These are phyloP conservation scores for Verticillium albo-atrum DNA, from an alignment of 2,329 filamentous ascomycete species.

Conservation along the genomic window DNA sequence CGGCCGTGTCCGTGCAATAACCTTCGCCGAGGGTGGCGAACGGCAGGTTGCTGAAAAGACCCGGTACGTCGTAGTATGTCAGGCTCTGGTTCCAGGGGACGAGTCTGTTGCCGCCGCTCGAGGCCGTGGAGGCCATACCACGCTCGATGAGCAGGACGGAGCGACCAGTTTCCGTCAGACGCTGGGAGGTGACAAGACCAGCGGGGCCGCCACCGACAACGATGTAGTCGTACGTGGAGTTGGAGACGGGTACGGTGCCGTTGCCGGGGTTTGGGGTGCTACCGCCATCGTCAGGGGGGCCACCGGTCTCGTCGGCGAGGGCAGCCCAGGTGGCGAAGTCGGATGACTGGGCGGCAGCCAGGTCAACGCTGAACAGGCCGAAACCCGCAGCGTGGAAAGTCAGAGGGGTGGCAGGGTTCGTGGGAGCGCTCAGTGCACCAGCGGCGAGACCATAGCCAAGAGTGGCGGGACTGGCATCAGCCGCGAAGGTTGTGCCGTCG, in stretches of 20 bases:
- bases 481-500: constrained; percentile 26
- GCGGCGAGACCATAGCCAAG: constrained; percentile 9
- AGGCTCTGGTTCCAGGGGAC: constrained; percentile 27
- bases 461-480: constrained; percentile 23
- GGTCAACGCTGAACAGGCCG: constrained; percentile 27
- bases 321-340: constrained; percentile 13
- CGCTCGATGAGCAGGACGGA: constrained; percentile 33
- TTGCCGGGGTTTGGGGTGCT: constrained; percentile 14
- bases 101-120: constrained; percentile 21
- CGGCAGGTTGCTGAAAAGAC: constrained; percentile 17
- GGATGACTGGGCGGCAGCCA: constrained; percentile 26
- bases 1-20: constrained; percentile 29
- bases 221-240: constrained; percentile 33
- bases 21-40: constrained; percentile 12
- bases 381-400: constrained; percentile 35
- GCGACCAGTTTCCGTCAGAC: constrained; percentile 28
- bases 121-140: constrained; percentile 26
- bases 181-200: constrained; percentile 28
- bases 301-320: constrained; percentile 4
- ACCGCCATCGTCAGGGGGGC: constrained; percentile 4
- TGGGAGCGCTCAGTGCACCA: neutral
- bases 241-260: constrained; percentile 20
- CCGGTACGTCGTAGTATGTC: constrained; percentile 24
- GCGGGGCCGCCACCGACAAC: constrained; percentile 31
- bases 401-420: constrained; percentile 25